phyloP scores from a whole-genome alignment of 2,329 filamentous ascomycete genomes.

The Xylaria sp. region DNA sequence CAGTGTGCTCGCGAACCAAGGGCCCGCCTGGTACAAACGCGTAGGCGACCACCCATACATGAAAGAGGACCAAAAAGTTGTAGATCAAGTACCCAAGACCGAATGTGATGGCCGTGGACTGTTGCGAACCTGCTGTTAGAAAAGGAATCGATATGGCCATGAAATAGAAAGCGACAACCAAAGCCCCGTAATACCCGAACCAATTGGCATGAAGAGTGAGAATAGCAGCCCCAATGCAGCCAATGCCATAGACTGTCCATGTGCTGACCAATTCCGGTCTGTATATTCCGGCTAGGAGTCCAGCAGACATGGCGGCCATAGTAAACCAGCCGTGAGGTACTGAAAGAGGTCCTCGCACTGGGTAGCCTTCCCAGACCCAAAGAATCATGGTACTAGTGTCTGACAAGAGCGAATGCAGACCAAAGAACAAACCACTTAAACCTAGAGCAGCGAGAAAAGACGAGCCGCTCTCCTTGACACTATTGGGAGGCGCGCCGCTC shows the following conservation, averaged over 20 bases:
- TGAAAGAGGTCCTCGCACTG: constrained; percentile 83
- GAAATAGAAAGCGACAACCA: constrained; percentile 77
- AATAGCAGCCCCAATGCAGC: constrained; percentile 78
- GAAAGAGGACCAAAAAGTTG: constrained; percentile 94
- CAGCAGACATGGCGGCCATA: constrained; percentile 83
- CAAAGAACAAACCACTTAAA: constrained; percentile 84
- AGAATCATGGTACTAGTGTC: constrained; percentile 99
- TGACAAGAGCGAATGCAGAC: constrained; percentile 87
- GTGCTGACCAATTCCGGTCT: constrained; percentile 72
- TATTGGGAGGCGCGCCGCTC: constrained; percentile 42
- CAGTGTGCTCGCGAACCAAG: constrained; percentile 89
- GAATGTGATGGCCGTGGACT: constrained; percentile 79
- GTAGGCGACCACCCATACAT: constrained; percentile 98
- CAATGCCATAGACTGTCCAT: constrained; percentile 80
- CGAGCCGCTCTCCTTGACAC: constrained; percentile 66
- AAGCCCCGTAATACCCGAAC: constrained; percentile 86
- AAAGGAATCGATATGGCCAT: constrained; percentile 80
- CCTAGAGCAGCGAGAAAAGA: constrained; percentile 75
- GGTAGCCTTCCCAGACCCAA: constrained; percentile 98
- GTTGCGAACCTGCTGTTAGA: constrained; percentile 76
- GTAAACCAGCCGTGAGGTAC: constrained; percentile 91
- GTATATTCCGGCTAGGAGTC: constrained; percentile 77
- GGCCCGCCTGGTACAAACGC: constrained; percentile 96
- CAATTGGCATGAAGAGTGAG: constrained; percentile 81
- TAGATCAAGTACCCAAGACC: constrained; percentile 89